Percentiles rank a stretch among this genome's conserved stretches.
phyloP scores from a whole-genome alignment of 148 eudicot genomes.

The Dianthus caryophyllus region DNA sequence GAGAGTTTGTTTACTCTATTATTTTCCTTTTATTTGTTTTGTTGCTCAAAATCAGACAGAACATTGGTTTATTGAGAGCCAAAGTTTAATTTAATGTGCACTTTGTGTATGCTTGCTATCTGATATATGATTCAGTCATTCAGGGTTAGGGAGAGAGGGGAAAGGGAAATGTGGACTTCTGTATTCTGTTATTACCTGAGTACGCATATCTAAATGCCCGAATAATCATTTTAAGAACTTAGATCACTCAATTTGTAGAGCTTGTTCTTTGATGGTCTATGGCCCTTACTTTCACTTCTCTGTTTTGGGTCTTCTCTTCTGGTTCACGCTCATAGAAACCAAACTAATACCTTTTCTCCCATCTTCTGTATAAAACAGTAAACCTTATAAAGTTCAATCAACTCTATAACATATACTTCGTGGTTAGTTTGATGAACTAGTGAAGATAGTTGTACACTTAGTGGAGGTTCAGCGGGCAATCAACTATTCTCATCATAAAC shows the following conservation, averaged over 20 bases:
- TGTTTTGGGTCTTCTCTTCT: background rate
- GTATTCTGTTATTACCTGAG: background rate
- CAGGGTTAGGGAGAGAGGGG: background rate
- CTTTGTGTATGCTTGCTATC: background rate
- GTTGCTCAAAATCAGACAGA: background rate
- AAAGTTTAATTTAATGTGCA: background rate
- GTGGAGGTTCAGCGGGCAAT: background rate
- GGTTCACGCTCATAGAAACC: background rate
- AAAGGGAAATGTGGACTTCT: background rate
- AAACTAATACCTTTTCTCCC: background rate
- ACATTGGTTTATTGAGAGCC: background rate
- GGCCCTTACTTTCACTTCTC: background rate
- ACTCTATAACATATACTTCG: no score
- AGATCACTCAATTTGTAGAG: background rate
- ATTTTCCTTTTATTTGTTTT: background rate
- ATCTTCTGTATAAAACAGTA: background rate
- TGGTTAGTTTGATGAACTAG: no score
- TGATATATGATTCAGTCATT: no score
- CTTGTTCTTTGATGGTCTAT: background rate
- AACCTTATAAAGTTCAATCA: background rate
- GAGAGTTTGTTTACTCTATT: background rate
- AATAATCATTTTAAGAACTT: background rate
- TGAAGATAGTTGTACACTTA: background rate
- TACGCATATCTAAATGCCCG: background rate
- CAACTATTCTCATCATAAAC: constrained; percentile 1